Conservation (phyloP, 2,329 filamentous ascomycete genomes). For the Aspergillus sp. region DNA sequence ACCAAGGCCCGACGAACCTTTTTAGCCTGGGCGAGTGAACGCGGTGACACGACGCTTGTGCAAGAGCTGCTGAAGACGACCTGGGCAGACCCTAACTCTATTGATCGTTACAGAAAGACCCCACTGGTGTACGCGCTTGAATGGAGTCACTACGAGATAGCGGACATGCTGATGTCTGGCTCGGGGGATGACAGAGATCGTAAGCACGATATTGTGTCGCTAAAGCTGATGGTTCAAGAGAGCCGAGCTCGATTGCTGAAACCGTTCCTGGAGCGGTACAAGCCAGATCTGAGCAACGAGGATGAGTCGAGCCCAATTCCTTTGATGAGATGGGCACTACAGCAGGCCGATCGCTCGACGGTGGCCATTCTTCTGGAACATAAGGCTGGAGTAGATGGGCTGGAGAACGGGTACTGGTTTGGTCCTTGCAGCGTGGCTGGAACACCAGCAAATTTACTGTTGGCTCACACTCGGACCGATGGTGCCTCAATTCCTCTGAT, state of each 20-base stretch:
- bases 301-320: slow-evolving; percentile 16
- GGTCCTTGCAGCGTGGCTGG: slow-evolving; percentile 17
- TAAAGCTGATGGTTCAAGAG: slow-evolving; percentile 18
- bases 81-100: slow-evolving; percentile 20
- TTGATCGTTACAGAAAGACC: slow-evolving; percentile 20
- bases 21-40: slow-evolving; percentile 21
- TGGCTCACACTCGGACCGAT: background rate
- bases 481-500: slow-evolving; percentile 15
- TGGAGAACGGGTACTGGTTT: slow-evolving; percentile 18
- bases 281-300: slow-evolving; percentile 11
- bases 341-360: slow-evolving; percentile 21
- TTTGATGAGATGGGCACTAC: slow-evolving; percentile 17
- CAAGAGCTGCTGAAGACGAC: slow-evolving; percentile 12
- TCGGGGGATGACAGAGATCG: background rate
- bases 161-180: slow-evolving; percentile 16
- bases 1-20: slow-evolving; percentile 20
- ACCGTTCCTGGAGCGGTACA: slow-evolving; percentile 18
- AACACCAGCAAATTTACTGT: background rate
- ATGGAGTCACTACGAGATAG: slow-evolving; percentile 18
- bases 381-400: slow-evolving; percentile 14
- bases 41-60: slow-evolving; percentile 13
- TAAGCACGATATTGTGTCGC: slow-evolving; percentile 15
- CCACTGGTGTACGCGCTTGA: slow-evolving; percentile 20
- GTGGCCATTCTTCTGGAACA: slow-evolving; percentile 19
- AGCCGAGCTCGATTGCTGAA: slow-evolving; percentile 16